phyloP scores from a whole-genome alignment of 2,329 filamentous ascomycete genomes.

The Lecanosticta acicola region DNA sequence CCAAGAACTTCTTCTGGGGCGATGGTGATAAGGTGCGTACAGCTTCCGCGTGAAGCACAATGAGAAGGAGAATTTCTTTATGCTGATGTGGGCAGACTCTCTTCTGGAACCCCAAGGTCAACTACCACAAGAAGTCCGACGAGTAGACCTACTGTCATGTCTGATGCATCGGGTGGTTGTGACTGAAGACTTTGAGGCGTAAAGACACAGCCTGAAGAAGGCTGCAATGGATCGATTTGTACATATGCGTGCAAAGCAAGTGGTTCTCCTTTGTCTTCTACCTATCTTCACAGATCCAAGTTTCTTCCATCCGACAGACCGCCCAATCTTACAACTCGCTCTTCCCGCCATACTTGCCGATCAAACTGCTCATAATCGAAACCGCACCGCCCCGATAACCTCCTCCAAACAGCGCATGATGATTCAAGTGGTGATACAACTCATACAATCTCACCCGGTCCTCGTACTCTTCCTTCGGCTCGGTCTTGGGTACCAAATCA shows the following conservation, averaged over 20 bases:
- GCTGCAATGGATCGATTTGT: not conserved
- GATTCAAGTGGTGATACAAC: conserved; percentile 83
- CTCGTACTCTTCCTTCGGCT: conserved; percentile 77
- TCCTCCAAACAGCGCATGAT: conserved; percentile 71
- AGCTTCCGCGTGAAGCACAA: not conserved
- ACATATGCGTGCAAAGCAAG: conserved; percentile 2
- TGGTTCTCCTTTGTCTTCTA: not conserved
- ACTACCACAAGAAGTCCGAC: conserved; percentile 6
- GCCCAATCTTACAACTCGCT: conserved; percentile 10
- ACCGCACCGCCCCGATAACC: conserved; percentile 71
- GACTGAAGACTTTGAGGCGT: not conserved
- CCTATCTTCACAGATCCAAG: too few species aligned
- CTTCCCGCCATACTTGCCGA: conserved; percentile 59
- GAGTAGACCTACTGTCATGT: conserved; percentile 3
- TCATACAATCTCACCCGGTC: conserved; percentile 79
- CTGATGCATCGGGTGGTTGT: not conserved
- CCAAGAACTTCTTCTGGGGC: conserved; percentile 93
- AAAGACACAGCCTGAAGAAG: not conserved
- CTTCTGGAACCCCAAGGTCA: conserved; percentile 80
- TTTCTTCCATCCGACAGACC: too few species aligned
- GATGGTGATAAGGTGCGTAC: conserved; percentile 82
- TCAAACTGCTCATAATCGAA: conserved; percentile 69
- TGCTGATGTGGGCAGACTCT: conserved; percentile 36
- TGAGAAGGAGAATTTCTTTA: not conserved
- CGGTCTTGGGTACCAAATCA: conserved; percentile 66